Evolutionary conservation across 208 protist species (phyloP), one percentile per base, ranked within the genome.

Genomic region (Wallacemonas sp.): DNA sequence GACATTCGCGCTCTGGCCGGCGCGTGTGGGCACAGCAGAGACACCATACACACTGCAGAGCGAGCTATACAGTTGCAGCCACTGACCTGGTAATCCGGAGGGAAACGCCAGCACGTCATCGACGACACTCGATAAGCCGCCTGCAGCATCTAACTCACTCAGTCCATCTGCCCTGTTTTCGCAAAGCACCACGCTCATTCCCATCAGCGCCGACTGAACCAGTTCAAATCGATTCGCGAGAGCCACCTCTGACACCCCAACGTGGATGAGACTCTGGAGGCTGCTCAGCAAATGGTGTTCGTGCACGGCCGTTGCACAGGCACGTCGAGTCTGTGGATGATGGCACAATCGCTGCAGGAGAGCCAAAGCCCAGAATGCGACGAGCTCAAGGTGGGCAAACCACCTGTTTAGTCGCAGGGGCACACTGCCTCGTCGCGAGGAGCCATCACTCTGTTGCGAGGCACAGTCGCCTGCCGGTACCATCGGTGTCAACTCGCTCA

Each of bases 1-100:
- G 34, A 51, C 65, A 59, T 70, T 76, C 17, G 61, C 64, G 0
- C 53, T 1, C n/a, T 45, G 60, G 0, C 56, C 73, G 0, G 38
- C 15, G 17, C 51, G 15, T 0, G 67, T 46, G 1, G 87, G 87
- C 30, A 93, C 73, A 0, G 65, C 42, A 1, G 62, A 51, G 53
- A 84, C 75, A 27, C 87, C 87, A 58, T 86, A 88, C 33, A 93
- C 70, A 27, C 66, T 64, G 39, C 75, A 71, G 24, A 90, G 55
- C 2, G 68, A 74, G 1, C 82, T 28, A 51, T 80, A 86, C 21
- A 81, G 75, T 31, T 81, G 75, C 21, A 86, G 81, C 87, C 80
- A 88, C 53, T 90, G 81, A 24, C 55, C 49, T 0, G 69, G 55
- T 6, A 64, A 70, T n/a, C 53, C 21, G 33, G 84, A 79, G 22